Conservation (phyloP, 257 asterid genomes). For the Salvia miltiorrhiza region DNA sequence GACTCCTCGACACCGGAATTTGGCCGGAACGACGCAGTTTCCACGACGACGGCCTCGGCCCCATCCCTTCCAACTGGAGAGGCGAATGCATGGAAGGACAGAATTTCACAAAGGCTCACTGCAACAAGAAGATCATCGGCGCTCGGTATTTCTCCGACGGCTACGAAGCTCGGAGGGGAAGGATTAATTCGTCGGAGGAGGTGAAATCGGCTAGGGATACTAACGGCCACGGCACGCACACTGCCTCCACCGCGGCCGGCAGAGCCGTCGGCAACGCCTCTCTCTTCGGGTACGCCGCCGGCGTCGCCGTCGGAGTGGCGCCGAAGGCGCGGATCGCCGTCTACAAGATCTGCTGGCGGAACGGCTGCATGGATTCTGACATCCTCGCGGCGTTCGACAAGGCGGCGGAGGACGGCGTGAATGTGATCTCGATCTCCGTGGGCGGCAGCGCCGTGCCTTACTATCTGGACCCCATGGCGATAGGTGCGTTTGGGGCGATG, state of each 20-base stretch:
- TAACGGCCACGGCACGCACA: slow-evolving; percentile 88
- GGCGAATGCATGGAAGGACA: slow-evolving; percentile 63
- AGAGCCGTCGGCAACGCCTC: slow-evolving; percentile 69
- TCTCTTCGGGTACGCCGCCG: slow-evolving; percentile 57
- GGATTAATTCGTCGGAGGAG: slow-evolving; percentile 29
- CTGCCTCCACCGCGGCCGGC: slow-evolving; percentile 89
- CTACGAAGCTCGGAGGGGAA: slow-evolving; percentile 45
- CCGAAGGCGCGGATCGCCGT: slow-evolving; percentile 77
- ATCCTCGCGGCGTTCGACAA: slow-evolving; percentile 77
- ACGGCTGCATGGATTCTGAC: slow-evolving; percentile 81
- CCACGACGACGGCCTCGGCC: slow-evolving; percentile 64
- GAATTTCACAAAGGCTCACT: slow-evolving; percentile 43
- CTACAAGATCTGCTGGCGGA: slow-evolving; percentile 78
- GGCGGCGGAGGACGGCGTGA: slow-evolving; percentile 83
- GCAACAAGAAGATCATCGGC: slow-evolving; percentile 71
- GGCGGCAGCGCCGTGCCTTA: slow-evolving; percentile 71
- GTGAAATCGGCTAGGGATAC: slow-evolving; percentile 58
- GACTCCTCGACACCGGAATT: slow-evolving; percentile 77
- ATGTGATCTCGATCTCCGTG: slow-evolving; percentile 68
- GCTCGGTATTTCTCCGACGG: slow-evolving; percentile 59
- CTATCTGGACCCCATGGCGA: slow-evolving; percentile 63
- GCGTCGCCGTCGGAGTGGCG: slow-evolving; percentile 73
- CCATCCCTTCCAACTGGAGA: slow-evolving; percentile 63
- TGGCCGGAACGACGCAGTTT: slow-evolving; percentile 74
- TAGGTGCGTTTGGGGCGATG: slow-evolving; percentile 79